Evolutionary conservation across 257 asterid species (phyloP).

Genomic region (Solanum piurae): DNA sequence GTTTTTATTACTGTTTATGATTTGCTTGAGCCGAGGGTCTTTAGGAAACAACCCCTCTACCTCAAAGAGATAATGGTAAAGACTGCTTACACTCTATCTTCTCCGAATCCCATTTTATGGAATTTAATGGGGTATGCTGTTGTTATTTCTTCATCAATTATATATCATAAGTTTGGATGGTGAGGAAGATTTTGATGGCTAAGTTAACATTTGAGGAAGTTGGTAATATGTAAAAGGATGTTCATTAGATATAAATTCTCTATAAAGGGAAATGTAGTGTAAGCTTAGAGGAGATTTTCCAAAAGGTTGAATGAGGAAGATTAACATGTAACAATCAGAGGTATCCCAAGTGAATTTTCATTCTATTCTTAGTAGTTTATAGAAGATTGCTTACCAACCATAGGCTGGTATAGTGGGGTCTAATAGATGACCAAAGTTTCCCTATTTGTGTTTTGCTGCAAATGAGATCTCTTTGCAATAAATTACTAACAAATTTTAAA

Average conservation of each 20-base stretch:
- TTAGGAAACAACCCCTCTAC: not conserved
- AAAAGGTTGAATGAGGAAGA: not conserved
- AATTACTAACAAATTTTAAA: not conserved
- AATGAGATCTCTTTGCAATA: not conserved
- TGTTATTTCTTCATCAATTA: not conserved
- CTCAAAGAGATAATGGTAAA: not conserved
- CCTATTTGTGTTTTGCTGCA: not conserved
- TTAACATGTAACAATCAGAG: not conserved
- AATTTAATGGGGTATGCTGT: fast-evolving
- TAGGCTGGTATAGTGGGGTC: not conserved
- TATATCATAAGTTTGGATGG: not conserved
- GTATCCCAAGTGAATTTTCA: not conserved
- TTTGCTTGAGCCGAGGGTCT: not conserved
- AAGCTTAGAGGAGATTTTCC: not conserved
- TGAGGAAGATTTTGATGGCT: not conserved
- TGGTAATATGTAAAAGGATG: not conserved
- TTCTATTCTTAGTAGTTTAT: not conserved
- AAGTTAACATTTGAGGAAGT: not conserved
- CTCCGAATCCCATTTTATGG: not conserved
- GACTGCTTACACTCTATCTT: not conserved
- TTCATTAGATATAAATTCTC: not conserved
- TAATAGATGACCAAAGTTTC: not conserved
- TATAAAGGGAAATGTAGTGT: not conserved
- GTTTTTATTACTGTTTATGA: not conserved
- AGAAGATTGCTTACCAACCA: not conserved